Percentiles rank a stretch among this genome's conserved stretches.
These are phyloP conservation scores for Hypoxylon sp. DNA, from an alignment of 2,329 filamentous ascomycete species.

Conservation along the genomic window DNA sequence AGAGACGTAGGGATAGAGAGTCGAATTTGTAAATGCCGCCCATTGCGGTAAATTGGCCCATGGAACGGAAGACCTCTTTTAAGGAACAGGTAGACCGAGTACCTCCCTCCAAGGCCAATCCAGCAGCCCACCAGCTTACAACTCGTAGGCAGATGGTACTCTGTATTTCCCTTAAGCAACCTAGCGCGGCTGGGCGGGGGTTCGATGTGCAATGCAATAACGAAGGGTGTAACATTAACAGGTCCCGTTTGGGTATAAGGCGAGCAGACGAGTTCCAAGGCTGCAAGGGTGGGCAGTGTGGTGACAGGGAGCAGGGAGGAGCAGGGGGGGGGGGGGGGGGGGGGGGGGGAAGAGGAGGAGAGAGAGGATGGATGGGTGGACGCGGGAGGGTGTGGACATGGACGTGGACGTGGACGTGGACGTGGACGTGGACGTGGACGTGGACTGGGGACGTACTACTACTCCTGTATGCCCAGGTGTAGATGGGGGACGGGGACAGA, in stretches of 20 bases:
- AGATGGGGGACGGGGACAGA: too few species aligned
- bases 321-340: neutral
- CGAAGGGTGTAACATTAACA: slow-evolving; percentile 20
- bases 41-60: slow-evolving; percentile 39
- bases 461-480: too few species aligned
- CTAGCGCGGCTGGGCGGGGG: slow-evolving; percentile 35
- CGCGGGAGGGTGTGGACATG: too few species aligned
- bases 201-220: slow-evolving; percentile 32
- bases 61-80: slow-evolving; percentile 33
- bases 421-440: neutral
- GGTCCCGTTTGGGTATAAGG: slow-evolving; percentile 21
- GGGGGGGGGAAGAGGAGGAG: neutral
- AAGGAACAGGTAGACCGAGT: slow-evolving; percentile 23
- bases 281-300: neutral
- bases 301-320: neutral
- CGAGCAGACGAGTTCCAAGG: slow-evolving; percentile 9
- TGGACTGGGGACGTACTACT: too few species aligned
- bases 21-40: slow-evolving; percentile 37
- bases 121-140: neutral
- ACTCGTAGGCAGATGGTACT: slow-evolving; percentile 9
- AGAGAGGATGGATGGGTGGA: neutral
- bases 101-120: slow-evolving; percentile 3
- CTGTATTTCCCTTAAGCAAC: slow-evolving; percentile 30
- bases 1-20: slow-evolving; percentile 15
- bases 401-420: neutral